These are phyloP conservation scores for Azolla pinnata DNA, from an alignment of 75 land plant genomes.

Conservation along the genomic window DNA sequence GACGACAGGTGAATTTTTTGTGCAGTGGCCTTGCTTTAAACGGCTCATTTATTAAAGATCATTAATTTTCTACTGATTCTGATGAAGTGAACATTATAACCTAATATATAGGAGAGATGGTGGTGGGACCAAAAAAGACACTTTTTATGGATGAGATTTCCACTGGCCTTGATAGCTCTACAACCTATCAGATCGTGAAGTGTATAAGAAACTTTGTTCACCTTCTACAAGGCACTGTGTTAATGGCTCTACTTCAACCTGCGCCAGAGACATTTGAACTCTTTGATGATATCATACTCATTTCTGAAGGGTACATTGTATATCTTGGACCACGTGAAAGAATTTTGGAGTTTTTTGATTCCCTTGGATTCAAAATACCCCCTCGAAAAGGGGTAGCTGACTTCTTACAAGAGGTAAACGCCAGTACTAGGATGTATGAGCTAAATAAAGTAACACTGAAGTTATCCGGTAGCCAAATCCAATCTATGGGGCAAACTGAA, in stretches of 20 bases:
- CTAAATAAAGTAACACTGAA: too few relatives aligned
- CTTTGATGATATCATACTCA: slow-evolving; percentile 55
- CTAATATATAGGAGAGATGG: slow-evolving; percentile 53
- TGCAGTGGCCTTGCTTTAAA: too few relatives aligned
- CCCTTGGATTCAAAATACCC: slow-evolving; percentile 40
- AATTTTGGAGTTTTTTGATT: slow-evolving; percentile 57
- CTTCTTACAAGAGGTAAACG: slow-evolving; percentile 53
- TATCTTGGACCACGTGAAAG: slow-evolving; percentile 75
- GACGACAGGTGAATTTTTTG: slow-evolving; percentile 24
- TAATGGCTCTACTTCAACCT: slow-evolving; percentile 63
- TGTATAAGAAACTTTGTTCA: slow-evolving; percentile 50
- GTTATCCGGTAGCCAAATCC: too few relatives aligned
- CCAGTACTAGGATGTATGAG: too few relatives aligned
- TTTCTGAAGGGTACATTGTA: slow-evolving; percentile 68
- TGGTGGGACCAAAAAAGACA: slow-evolving; percentile 63
- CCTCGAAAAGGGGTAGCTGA: slow-evolving; percentile 47
- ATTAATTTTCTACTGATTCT: too few relatives aligned
- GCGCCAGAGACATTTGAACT: slow-evolving; percentile 62
- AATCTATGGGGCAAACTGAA: too few relatives aligned
- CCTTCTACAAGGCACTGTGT: slow-evolving; percentile 46
- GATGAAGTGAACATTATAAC: too few relatives aligned
- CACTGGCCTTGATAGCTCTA: slow-evolving; percentile 74
- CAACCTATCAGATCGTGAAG: slow-evolving; percentile 66
- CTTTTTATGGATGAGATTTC: slow-evolving; percentile 85
- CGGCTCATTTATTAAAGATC: too few relatives aligned